Conservation (phyloP, 352 stramenopile species). For the Thalassiosira exigua region DNA sequence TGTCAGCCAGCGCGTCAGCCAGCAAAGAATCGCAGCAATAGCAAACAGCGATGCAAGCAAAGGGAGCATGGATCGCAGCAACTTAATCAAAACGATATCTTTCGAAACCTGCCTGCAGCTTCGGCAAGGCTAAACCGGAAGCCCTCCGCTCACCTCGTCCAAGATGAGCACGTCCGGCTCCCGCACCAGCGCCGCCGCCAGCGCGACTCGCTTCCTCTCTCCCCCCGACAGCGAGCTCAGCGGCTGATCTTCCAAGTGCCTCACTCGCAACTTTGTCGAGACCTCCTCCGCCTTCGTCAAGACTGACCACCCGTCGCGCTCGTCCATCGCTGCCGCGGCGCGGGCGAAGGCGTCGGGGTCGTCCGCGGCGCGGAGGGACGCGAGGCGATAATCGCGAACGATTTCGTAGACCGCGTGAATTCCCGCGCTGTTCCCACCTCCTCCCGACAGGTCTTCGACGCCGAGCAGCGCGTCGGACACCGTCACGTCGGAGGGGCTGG, state of each 20-base stretch:
- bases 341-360: conserved; percentile 71
- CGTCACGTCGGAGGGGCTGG: conserved; percentile 63
- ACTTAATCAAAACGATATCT: conserved; percentile 15
- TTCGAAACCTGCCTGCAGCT: no score
- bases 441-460: conserved; percentile 27
- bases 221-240: conserved; percentile 73
- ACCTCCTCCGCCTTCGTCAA: conserved; percentile 82
- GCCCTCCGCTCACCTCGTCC: conserved; percentile 52
- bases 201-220: conserved; percentile 80
- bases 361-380: conserved; percentile 44
- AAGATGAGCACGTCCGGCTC: conserved; percentile 80
- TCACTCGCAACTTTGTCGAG: conserved; percentile 70
- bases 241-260: conserved; percentile 70
- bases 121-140: background rate
- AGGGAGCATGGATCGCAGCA: no score
- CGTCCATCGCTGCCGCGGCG: conserved; percentile 72
- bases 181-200: conserved; percentile 73
- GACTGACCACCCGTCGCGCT: conserved; percentile 67
- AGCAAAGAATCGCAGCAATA: no score
- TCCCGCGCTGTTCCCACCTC: conserved; percentile 2
- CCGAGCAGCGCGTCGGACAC: conserved; percentile 78
- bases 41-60: no score
- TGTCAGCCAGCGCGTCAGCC: no score
- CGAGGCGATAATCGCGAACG: conserved; percentile 69
- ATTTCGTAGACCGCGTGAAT: conserved; percentile 62